Evolutionary conservation across 2,329 filamentous ascomycete species (phyloP).

Genomic region (Penicillium sp.): DNA sequence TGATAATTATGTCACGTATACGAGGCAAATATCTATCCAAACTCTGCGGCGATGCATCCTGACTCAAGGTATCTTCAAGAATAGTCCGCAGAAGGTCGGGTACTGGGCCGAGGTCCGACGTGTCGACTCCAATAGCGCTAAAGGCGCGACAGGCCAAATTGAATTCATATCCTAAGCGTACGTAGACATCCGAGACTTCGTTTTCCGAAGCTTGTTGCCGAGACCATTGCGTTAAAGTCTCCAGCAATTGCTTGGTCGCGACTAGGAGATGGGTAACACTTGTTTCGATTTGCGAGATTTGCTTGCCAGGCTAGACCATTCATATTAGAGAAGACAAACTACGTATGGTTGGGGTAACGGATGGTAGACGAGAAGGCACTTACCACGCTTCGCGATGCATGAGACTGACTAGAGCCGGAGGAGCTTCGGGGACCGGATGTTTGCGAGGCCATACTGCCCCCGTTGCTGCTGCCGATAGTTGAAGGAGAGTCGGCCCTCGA

Average conservation of each 20-base stretch:
- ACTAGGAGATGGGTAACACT: conserved; percentile 96
- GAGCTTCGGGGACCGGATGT: conserved; percentile 60
- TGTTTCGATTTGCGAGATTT: conserved; percentile 96
- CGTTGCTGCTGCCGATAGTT: conserved; percentile 47
- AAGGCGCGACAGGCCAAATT: conserved; percentile 98
- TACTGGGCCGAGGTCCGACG: conserved; percentile 87
- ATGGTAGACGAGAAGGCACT: conserved; percentile 32
- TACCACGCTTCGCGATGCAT: conserved; percentile 56
- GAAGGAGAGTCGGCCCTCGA: conserved; percentile 55
- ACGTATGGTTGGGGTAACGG: neutral
- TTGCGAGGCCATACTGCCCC: conserved; percentile 48
- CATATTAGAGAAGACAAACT: conserved; percentile 2
- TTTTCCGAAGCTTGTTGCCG: conserved; percentile 85
- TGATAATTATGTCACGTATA: conserved; percentile 98
- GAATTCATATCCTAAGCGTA: conserved; percentile 96
- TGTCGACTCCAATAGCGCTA: conserved; percentile 94
- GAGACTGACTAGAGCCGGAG: conserved; percentile 62
- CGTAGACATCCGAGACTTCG: conserved; percentile 97
- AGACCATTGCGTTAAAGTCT: conserved; percentile 97
- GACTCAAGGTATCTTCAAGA: conserved; percentile 90
- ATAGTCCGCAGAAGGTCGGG: conserved; percentile 87
- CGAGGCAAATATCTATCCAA: conserved; percentile 89
- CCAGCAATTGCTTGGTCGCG: conserved; percentile 93
- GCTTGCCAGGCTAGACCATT: conserved; percentile 57
- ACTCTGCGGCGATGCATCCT: conserved; percentile 90